phyloP scores from a whole-genome alignment of 1,284 basidiomycete genomes.

The Cutaneotrichosporon arboriforme region DNA sequence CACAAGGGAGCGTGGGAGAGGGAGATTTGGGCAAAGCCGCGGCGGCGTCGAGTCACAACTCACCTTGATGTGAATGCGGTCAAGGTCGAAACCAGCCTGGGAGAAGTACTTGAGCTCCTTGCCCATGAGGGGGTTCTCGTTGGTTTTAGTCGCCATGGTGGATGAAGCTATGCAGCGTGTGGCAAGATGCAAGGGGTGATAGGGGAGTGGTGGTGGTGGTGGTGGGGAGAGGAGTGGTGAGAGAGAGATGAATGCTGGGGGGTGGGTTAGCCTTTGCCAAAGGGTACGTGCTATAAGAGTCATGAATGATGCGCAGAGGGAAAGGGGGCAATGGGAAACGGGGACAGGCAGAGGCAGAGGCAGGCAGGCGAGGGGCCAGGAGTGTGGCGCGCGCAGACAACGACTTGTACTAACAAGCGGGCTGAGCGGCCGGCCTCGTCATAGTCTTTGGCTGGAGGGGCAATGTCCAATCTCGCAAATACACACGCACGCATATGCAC shows the following conservation, averaged over 20 bases:
- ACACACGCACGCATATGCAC: no score
- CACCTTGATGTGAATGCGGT: slow-evolving; percentile 50
- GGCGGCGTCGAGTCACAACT: slow-evolving; percentile 22
- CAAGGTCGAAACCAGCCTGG: slow-evolving; percentile 96
- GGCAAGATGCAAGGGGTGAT: slow-evolving; percentile 7
- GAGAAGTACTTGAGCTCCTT: slow-evolving; percentile 96
- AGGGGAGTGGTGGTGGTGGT: neutral
- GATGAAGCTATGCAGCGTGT: slow-evolving; percentile 1
- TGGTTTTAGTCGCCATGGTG: slow-evolving; percentile 37
- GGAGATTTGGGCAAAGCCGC: no score
- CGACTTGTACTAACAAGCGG: no score
- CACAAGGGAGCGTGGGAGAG: neutral
- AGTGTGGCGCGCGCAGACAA: no score
- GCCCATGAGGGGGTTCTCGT: slow-evolving; percentile 59
- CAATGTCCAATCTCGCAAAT: no score
- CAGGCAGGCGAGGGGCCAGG: no score
- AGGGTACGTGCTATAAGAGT: slow-evolving; percentile 1
- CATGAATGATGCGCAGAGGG: neutral
- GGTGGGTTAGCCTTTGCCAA: neutral
- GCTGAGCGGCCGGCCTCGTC: no score
- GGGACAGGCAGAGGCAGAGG: no score
- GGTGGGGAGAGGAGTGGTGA: neutral
- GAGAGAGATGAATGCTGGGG: slow-evolving; percentile 3
- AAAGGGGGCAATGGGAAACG: no score
- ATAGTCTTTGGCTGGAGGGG: no score